A percentile compares a stretch with the other conserved stretches of the same genome.
phyloP scores from a whole-genome alignment of 805 yeast genomes.

The Debaryomyces hansenii region DNA sequence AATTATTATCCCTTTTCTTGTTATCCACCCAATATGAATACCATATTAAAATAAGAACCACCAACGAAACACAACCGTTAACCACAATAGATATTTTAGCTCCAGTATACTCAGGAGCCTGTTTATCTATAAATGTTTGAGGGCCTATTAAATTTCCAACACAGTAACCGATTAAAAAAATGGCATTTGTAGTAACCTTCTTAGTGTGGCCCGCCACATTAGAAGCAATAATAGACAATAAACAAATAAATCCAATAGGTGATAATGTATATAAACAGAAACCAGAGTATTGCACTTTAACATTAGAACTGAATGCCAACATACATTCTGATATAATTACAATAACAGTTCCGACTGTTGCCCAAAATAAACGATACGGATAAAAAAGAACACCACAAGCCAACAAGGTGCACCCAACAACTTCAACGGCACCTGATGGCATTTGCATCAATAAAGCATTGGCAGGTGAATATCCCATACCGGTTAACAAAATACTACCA shows the following conservation, averaged over 20 bases:
- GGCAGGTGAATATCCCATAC: constrained; percentile 16
- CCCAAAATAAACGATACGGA: constrained; percentile 24
- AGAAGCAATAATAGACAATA: constrained; percentile 20
- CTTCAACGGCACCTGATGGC: constrained; percentile 38
- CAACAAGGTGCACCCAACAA: constrained; percentile 21
- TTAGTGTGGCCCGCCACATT: constrained; percentile 28
- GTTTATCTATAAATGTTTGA: constrained; percentile 20
- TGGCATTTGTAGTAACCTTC: constrained; percentile 25
- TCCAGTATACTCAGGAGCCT: constrained; percentile 25
- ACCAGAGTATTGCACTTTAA: constrained; percentile 27
- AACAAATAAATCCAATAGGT: constrained; percentile 26
- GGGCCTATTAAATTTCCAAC: constrained; percentile 30
- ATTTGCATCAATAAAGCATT: constrained; percentile 31
- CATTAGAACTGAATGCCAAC: constrained; percentile 24
- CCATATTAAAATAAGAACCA: constrained; percentile 2
- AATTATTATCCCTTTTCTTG: constrained; percentile 28
- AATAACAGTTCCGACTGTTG: constrained; percentile 20
- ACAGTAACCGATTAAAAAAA: constrained; percentile 25
- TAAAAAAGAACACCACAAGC: constrained; percentile 13
- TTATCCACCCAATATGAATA: constrained; percentile 26
- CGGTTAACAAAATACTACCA: constrained; percentile 30
- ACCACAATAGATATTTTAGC: constrained; percentile 16
- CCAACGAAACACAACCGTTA: constrained; percentile 2
- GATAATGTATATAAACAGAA: constrained; percentile 25
- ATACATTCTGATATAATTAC: constrained; percentile 27